Base-by-base conservation (phyloP, 495 filamentous ascomycete genomes). In the Apodospora peruviana region DNA sequence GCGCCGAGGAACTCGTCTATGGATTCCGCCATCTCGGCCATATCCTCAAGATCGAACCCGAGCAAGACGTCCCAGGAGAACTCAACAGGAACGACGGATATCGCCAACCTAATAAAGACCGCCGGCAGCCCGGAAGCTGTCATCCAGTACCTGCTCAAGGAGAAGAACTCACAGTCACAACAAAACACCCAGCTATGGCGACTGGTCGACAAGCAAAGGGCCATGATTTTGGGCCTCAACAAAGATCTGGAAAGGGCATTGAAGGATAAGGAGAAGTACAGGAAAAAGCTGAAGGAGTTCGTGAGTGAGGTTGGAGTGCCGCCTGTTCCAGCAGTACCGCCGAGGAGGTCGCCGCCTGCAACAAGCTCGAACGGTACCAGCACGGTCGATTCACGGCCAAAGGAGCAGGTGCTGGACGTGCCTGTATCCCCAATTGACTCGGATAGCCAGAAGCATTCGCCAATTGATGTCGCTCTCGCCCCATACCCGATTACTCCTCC, bases 181-280 rank as follows among this genome's bases (percentile, higher is more conserved):
- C 93, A 96, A 56, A 97, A 97, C 64, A 74, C 85, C 14, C 91
- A 97, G 65, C 68, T 98, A 51, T 98, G 93, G 93, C 83, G 88
- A 45, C 69, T 98, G 40, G 90, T 98, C 21, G 90, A 97, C 64
- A 97, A 98, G 66, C 93, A 98, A 67, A 78, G 93, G 40, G 83
- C 90, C 0, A 87, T 98, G 77, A 90, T 98, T 27, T 59, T 96
- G 21, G 94, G 93, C 1, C 73, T 98, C 32, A 96, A 97, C 58
- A 94, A 93, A 66, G 93, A 98, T 60, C 75, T 98, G 20, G 91
- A 96, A 65, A 82, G 87, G 41, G 84, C 91, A 3, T 64, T 95
- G 58, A 95, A 95, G 62, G 93, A 96, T 54, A 97, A 96, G 65
- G 93, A 97, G 39, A 83, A 85, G 50, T 98, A 96, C 64, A 81